A percentile compares a stretch with the other conserved stretches of the same genome.
Conservation (phyloP, 2,329 filamentous ascomycete genomes). For the Amesomyces nigricolor region DNA sequence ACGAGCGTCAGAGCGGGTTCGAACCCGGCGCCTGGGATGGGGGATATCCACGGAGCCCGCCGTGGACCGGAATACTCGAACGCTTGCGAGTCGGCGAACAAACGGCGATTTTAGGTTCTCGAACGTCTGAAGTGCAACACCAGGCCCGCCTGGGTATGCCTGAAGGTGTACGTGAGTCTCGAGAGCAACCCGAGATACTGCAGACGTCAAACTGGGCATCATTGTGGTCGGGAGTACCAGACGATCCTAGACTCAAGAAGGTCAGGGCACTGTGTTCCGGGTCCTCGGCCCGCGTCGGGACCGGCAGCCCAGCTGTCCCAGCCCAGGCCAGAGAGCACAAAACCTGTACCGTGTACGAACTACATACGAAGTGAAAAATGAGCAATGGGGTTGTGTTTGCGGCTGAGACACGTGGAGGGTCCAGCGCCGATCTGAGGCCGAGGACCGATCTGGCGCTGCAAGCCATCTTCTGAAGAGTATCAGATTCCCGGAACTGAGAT, state of each 20-base stretch:
- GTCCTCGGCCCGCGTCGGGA: constrained; percentile 11
- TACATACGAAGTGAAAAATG: neutral
- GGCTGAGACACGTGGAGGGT: constrained; percentile 6
- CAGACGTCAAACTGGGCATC: neutral
- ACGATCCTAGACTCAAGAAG: neutral
- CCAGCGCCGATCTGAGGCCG: neutral
- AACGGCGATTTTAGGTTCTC: too few species aligned
- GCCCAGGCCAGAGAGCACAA: neutral
- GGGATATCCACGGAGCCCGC: neutral
- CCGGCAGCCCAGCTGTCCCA: neutral
- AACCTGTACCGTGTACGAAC: too few species aligned
- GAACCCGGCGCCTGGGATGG: neutral
- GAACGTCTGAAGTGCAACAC: too few species aligned
- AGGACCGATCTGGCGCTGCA: constrained; percentile 8
- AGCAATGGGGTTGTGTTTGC: neutral
- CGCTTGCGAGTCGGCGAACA: too few species aligned
- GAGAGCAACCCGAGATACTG: too few species aligned
- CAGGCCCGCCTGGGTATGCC: neutral
- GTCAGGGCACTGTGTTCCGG: neutral
- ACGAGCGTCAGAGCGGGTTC: neutral
- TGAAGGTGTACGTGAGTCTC: neutral
- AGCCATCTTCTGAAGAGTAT: neutral
- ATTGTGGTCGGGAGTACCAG: neutral
- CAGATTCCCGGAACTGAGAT: neutral
- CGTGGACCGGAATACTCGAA: too few species aligned